phyloP scores from a whole-genome alignment of 306 rosid genomes.

The Acacia confusa region DNA sequence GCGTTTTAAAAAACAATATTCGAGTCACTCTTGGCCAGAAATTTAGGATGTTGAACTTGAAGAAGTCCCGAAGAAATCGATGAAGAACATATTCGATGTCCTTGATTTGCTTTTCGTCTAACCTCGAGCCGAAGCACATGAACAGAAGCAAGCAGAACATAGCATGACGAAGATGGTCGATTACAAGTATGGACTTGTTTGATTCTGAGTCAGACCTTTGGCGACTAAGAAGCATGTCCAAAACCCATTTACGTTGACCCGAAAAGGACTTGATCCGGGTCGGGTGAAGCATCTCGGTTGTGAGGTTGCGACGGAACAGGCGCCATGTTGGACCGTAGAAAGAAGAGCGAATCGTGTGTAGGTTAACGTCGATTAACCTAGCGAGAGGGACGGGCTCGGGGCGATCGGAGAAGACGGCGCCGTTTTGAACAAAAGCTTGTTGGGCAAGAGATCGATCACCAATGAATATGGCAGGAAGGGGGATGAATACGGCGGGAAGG shows the following conservation, averaged over 20 bases:
- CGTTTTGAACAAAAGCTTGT: conserved; percentile 39
- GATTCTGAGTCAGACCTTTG: conserved; percentile 10
- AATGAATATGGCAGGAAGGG: conserved; percentile 34
- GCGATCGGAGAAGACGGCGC: conserved; percentile 40
- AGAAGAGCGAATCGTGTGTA: conserved; percentile 33
- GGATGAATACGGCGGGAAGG: not conserved
- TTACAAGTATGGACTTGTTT: not conserved
- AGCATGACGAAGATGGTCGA: conserved; percentile 33
- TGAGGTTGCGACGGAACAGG: conserved; percentile 46
- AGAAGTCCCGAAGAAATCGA: not conserved
- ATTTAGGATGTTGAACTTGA: conserved; percentile 6
- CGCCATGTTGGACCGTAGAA: conserved; percentile 47
- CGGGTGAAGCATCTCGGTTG: conserved; percentile 40
- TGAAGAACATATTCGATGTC: conserved; percentile 33
- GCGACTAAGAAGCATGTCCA: conserved; percentile 25
- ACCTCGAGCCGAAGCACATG: conserved; percentile 47
- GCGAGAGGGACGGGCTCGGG: not conserved
- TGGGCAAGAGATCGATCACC: conserved; percentile 40
- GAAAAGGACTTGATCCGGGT: conserved; percentile 35
- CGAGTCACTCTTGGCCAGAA: conserved; percentile 12
- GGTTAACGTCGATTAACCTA: not conserved
- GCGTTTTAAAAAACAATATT: conserved; percentile 12
- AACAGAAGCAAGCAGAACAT: conserved; percentile 43
- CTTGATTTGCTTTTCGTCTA: conserved; percentile 27
- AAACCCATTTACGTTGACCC: conserved; percentile 29